Conservation (phyloP, 352 stramenopile genomes). For the Phytopythium cucurbitacearum region DNA sequence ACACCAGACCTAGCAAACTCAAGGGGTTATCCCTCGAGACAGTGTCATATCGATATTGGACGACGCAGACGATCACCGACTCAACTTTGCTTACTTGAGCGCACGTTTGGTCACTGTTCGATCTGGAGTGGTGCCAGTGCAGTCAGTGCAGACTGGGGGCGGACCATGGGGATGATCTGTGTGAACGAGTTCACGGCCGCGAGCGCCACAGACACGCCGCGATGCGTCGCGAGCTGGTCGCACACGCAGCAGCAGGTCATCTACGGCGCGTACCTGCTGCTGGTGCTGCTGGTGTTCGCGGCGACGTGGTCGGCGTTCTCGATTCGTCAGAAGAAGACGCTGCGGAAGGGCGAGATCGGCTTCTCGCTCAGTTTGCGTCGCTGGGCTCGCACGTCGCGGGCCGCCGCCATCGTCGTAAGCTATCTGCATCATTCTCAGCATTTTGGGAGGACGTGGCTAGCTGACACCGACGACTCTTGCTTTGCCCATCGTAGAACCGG, state of each 20-base stretch:
- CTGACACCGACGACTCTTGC: constrained; percentile 3
- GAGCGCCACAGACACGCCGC: constrained; percentile 26
- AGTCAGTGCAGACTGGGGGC: constrained; percentile 4
- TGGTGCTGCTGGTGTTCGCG: constrained; percentile 40
- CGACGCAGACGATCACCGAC: too few species aligned
- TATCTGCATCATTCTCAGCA: neutral
- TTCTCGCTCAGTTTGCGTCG: constrained; percentile 74
- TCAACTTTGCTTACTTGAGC: too few species aligned
- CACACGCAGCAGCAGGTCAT: constrained; percentile 75
- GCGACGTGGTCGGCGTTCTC: constrained; percentile 52
- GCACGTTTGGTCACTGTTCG: too few species aligned
- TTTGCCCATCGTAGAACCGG: constrained; percentile 40
- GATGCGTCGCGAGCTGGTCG: constrained; percentile 67
- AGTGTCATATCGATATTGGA: too few species aligned
- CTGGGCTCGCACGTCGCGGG: constrained; percentile 73
- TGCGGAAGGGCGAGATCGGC: constrained; percentile 61
- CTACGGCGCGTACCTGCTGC: constrained; percentile 44
- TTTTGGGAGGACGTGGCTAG: neutral
- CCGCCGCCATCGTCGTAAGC: constrained; percentile 65
- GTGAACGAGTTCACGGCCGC: constrained; percentile 50
- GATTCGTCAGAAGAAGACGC: constrained; percentile 40
- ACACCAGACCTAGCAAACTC: too few species aligned
- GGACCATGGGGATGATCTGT: constrained; percentile 59
- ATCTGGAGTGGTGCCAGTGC: too few species aligned
- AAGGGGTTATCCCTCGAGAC: too few species aligned